A percentile compares a stretch with the other conserved stretches of the same genome.
These are phyloP conservation scores for Colletotrichum magnum DNA, from an alignment of 2,329 filamentous ascomycete genomes.

Conservation along the genomic window DNA sequence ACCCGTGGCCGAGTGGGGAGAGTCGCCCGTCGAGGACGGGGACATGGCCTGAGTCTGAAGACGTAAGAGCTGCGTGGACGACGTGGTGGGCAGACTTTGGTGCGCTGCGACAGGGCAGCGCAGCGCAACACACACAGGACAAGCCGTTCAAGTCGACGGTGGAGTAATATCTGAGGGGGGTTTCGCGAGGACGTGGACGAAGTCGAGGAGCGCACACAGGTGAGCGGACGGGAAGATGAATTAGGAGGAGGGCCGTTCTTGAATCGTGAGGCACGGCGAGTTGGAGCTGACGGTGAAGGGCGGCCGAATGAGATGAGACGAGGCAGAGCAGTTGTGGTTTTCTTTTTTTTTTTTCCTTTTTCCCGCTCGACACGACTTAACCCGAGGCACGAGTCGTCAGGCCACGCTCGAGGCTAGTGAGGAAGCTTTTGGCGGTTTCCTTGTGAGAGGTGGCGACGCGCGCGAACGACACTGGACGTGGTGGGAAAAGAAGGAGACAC, in stretches of 20 bases:
- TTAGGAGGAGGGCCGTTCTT: background rate
- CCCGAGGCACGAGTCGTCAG: constrained; percentile 6
- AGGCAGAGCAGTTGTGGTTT: background rate
- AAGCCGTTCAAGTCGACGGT: constrained; percentile 11
- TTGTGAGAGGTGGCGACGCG: constrained; percentile 14
- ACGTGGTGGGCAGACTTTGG: constrained; percentile 40
- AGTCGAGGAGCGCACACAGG: too few relatives aligned
- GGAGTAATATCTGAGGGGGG: constrained; percentile 10
- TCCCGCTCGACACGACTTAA: too few relatives aligned
- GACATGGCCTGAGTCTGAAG: constrained; percentile 58
- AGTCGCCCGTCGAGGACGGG: constrained; percentile 68
- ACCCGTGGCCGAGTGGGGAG: constrained; percentile 59
- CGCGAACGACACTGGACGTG: background rate
- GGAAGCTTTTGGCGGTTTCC: constrained; percentile 17
- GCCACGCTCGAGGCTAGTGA: constrained; percentile 29
- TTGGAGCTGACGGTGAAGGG: background rate
- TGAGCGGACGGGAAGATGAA: constrained; percentile 16
- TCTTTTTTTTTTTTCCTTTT: too few relatives aligned
- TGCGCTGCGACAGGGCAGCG: constrained; percentile 38
- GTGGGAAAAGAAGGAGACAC: constrained; percentile 16
- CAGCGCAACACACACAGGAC: background rate
- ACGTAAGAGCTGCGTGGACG: constrained; percentile 43
- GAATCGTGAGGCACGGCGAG: background rate
- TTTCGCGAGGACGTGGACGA: background rate
- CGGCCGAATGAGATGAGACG: constrained; percentile 12